Evolutionary conservation across 257 asterid genomes (phyloP), one percentile per base, ranked within the genome.

Genomic region (Ocimum tenuiflorum): DNA sequence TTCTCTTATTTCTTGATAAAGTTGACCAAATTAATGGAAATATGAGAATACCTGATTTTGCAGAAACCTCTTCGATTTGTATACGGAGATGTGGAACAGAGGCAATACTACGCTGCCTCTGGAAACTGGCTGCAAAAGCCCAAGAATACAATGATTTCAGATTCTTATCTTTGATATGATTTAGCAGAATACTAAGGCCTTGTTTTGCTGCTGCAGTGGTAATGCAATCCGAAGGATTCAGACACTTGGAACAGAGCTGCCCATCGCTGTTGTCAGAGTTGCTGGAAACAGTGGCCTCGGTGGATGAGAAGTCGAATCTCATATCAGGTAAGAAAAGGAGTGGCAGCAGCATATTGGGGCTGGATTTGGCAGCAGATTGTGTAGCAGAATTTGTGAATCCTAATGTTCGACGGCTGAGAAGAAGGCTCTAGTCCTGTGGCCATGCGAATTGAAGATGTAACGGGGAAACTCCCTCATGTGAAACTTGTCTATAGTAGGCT

Each of bases 231-330:
- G 95, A 85, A 68, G 98, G 96, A 22, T 89, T 85, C 81, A 74
- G 29, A 27, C 81, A 89, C 77, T 60, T 91, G 76, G 91, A 87
- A 74, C 74, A 85, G 81, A 84, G 92, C 82, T 85, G 91, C 74
- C 95, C 92, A n/a, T 73, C 87, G 35, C 81, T 91, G 58, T 75
- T 89, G 73, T 75, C 95, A 0, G 92, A 89, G 79, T 72, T 91
- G 81, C 88, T 91, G 76, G 96, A 87, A 85, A 87, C 96, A 11
- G 86, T 87, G 71, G 96, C 96, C 9, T 82, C 83, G 7, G 86
- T 65, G 47, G 96, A 85, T 46, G 92, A 83, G 68, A 89, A 85
- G 74, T 68, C 95, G 17, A 81, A 68, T 70, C 47, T 63, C 36
- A 65, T 53, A 20, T 77, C 83, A 2, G 80, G 86, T 76, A 87